Evolutionary conservation across 2,329 filamentous ascomycete species (phyloP).

Genomic region (Neofusicoccum cordaticola): DNA sequence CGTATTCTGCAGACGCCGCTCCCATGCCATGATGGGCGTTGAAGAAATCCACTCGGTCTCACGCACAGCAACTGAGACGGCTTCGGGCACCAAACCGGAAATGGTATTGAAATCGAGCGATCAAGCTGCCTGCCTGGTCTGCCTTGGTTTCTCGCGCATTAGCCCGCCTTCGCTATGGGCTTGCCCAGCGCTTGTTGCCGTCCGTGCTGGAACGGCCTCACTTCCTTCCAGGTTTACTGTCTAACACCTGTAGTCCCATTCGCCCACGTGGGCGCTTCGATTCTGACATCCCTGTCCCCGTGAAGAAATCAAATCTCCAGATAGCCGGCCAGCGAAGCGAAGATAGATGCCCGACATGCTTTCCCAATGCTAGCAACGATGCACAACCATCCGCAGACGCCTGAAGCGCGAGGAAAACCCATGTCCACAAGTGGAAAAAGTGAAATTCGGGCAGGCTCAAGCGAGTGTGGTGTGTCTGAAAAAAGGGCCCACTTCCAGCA

Average conservation of each 20-base stretch:
- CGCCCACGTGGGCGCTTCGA: conserved; percentile 2
- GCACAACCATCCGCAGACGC: conserved; percentile 3
- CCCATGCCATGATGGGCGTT: conserved; percentile 1
- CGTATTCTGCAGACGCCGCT: background rate
- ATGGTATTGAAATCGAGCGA: conserved; percentile 5
- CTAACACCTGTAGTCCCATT: conserved; percentile 3
- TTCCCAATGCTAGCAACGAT: conserved; percentile 7
- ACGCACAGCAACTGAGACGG: background rate
- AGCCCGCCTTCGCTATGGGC: background rate
- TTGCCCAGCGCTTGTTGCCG: background rate
- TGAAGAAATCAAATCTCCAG: conserved; percentile 10
- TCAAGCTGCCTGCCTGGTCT: conserved; percentile 14
- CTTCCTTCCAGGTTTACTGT: conserved; percentile 1
- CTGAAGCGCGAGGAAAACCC: background rate
- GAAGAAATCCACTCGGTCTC: conserved; percentile 1
- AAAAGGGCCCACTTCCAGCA: conserved; percentile 12
- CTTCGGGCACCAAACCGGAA: conserved; percentile 3
- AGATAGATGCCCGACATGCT: background rate
- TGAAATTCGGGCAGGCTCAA: conserved; percentile 6
- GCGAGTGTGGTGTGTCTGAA: conserved; percentile 11
- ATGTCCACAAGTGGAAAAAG: background rate
- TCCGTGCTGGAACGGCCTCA: conserved; percentile 3
- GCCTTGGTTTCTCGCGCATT: conserved; percentile 13
- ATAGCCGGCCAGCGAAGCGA: background rate
- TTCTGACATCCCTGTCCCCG: background rate